Conservation (phyloP, 164 flowering plant genomes). For the Berberis thunbergii region DNA sequence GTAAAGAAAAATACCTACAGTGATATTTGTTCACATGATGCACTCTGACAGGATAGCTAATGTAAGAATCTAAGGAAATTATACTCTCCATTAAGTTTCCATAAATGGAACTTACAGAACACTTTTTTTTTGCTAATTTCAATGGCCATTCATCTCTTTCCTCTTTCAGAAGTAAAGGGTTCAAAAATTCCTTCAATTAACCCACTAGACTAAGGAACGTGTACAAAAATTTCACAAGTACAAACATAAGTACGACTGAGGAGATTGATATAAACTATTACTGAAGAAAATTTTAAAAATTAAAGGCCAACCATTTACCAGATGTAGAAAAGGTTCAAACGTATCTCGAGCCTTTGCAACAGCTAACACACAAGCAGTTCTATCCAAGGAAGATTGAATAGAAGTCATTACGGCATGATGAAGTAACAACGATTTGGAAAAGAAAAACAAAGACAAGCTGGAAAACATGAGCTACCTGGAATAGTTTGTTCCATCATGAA, state of each 20-base stretch:
- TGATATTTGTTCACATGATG: too few relatives aligned
- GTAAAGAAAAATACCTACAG: too few relatives aligned
- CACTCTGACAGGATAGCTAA: too few relatives aligned
- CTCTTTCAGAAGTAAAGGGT: too few relatives aligned
- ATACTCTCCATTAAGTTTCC: too few relatives aligned
- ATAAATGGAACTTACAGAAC: too few relatives aligned
- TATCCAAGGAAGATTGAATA: slow-evolving; percentile 13
- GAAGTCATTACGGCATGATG: background rate
- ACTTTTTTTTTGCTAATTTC: too few relatives aligned
- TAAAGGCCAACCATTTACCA: slow-evolving; percentile 34
- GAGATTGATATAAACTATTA: background rate
- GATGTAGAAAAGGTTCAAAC: slow-evolving; percentile 92
- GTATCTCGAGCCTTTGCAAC: slow-evolving; percentile 97
- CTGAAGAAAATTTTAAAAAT: background rate
- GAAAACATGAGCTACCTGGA: slow-evolving; percentile 48
- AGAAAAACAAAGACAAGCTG: background rate
- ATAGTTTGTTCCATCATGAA: slow-evolving; percentile 95
- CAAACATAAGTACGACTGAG: background rate
- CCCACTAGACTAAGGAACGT: too few relatives aligned
- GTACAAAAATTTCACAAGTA: too few relatives aligned
- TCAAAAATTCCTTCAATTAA: too few relatives aligned
- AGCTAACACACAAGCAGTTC: slow-evolving; percentile 97
- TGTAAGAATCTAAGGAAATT: too few relatives aligned
- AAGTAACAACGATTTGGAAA: background rate
- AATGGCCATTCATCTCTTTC: too few relatives aligned